phyloP scores from a whole-genome alignment of 176 grass and related monocot species.

The Aegilops bicornis region DNA sequence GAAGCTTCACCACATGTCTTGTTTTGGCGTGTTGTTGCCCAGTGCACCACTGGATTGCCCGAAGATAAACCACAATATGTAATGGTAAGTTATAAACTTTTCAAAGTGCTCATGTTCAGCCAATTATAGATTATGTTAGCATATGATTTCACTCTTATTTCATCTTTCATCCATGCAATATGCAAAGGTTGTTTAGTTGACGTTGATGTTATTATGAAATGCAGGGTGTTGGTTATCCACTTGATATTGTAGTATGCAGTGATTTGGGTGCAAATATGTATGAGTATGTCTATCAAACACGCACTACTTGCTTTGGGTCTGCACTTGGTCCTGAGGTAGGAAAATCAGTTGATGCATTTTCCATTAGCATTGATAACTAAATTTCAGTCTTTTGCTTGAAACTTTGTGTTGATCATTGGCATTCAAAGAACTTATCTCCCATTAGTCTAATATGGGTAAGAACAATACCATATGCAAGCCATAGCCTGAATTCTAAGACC shows the following conservation, averaged over 20 bases:
- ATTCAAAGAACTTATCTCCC: neutral
- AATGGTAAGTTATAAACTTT: slow-evolving; percentile 56
- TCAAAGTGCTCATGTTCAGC: neutral
- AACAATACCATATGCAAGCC: neutral
- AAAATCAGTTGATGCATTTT: no score
- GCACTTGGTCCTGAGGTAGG: no score
- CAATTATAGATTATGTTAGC: no score
- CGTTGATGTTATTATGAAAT: slow-evolving; percentile 23
- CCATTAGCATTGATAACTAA: no score
- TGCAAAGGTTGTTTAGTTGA: slow-evolving; percentile 12
- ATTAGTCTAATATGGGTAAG: neutral
- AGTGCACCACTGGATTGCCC: slow-evolving; percentile 85
- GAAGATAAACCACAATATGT: slow-evolving; percentile 96
- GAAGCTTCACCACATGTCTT: neutral
- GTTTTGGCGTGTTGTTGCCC: slow-evolving; percentile 88
- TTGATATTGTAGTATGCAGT: slow-evolving; percentile 98
- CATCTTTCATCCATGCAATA: neutral
- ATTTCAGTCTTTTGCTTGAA: neutral
- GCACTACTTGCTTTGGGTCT: no score
- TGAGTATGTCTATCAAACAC: no score
- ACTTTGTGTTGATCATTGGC: neutral
- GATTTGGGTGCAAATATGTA: slow-evolving; percentile 46
- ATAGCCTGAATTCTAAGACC: neutral
- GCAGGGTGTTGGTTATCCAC: slow-evolving; percentile 94
- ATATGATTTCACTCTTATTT: no score